Evolutionary conservation across 495 filamentous ascomycete species (phyloP), one percentile per base, ranked within the genome.

Genomic region (Daldinia childiae): DNA sequence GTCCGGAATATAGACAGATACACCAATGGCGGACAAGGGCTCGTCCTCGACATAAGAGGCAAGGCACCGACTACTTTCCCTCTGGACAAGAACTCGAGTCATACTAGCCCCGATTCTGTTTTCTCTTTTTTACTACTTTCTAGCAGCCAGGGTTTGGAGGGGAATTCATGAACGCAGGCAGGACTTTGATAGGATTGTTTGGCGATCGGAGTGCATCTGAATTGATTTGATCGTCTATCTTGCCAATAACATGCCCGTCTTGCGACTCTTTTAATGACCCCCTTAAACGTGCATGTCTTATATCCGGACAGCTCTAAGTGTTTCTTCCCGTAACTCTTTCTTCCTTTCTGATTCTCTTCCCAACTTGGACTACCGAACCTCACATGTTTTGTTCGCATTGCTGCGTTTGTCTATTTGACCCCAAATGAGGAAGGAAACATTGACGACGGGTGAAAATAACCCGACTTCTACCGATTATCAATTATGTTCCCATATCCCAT

Each of bases 201-300:
- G 78, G 74, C 73, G 78, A 78, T 75, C 73, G 76, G 78, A 82
- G 80, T 80, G 80, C 81, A 82, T 79, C 79, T 77, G 73, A 83
- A 82, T 79, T 77, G 76, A 81, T 74, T 78, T 77, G 71, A 76
- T 74, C 69, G 67, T 76, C 73, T 77, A 34, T 60, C 57, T 71
- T 70, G 67, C 56, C 32, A 64, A 17, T 58, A 41, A 58, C 56
- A 27, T 34, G 9, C 1, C 3, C 51, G 43, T 56, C 56, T 21
- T 39, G 41, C 38, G n/a, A 15, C 27, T 36, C 11, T 6, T 7
- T 30, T 48, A 4, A 30, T 57, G 30, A 38, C 30, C 54, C 54
- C 9, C 30, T 56, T 17, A 5, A 21, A 57, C 5, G 30, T 36
- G 30, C 30, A 11, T 36, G 30, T 57, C 7, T 19, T 19, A 19